Evolutionary conservation across 2,329 filamentous ascomycete species (phyloP), one percentile per base, ranked within the genome.

Genomic region (Sarocladium strictum): DNA sequence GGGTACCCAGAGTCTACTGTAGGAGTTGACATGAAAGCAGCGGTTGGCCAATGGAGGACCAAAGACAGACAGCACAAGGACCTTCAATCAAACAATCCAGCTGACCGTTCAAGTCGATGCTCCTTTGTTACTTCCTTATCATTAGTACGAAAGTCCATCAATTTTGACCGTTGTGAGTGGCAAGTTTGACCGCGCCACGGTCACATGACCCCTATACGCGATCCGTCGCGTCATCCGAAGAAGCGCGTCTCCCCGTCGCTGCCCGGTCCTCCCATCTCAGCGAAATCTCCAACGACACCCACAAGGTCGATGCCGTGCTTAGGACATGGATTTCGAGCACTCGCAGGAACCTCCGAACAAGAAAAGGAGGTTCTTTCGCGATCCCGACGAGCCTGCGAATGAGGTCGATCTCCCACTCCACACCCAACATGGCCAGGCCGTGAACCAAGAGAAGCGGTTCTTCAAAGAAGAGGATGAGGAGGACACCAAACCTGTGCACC

Each of bases 341-440:
- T 69, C 70, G 21, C 64, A 67, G 51, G 76, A 72, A 47, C 75
- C 74, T 59, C 75, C 78, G 1, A 60, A 63, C 10, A 81, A 81
- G 64, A 72, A 66, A 62, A 63, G 68, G 56, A 68, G 71, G 54
- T 69, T 72, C 59, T 72, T 74, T 53, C 64, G 62, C 50, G 67
- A 71, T 53, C 57, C 63, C 38, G 63, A 65, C 43, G 67, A 70
- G 32, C 23, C 21, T 27, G n/a, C 12, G 6, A 15, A n/a, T 19
- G 50, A 53, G 24, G 7, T 21, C 33, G 35, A 53, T 3, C 50
- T 29, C n/a, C 50, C 50, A 5, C 26, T 26, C 12, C 35, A 40
- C 15, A 12, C 15, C 32, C 32, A 38, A 4, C 12, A 33, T 17
- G 17, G 21, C 21, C 32, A 40, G n/a, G 17, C 32, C 32, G 61